Percentiles rank a stretch among this genome's conserved stretches.
phyloP scores from a whole-genome alignment of 2,329 filamentous ascomycete species.

The Chrysoporthe puriensis region DNA sequence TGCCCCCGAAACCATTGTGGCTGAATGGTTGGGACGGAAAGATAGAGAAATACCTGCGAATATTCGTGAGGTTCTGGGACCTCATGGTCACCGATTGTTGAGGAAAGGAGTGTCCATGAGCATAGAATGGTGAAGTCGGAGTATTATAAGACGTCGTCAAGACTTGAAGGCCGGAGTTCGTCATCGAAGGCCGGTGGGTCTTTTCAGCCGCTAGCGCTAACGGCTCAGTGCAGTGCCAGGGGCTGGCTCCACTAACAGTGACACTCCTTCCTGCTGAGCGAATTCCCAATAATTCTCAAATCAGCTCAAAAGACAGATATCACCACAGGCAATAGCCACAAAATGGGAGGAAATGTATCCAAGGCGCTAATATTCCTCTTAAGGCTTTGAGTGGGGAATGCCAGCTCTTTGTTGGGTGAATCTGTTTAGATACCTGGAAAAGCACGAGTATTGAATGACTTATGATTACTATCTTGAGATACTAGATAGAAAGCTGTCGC shows the following conservation, averaged over 20 bases:
- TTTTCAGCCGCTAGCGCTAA: slow-evolving; percentile 14
- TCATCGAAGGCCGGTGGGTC: slow-evolving; percentile 9
- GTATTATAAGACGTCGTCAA: not conserved
- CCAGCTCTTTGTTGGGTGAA: too few species aligned
- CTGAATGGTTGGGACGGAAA: slow-evolving; percentile 3
- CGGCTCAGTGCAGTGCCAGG: slow-evolving; percentile 6
- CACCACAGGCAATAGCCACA: not conserved
- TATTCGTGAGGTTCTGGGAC: slow-evolving; percentile 10
- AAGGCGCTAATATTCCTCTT: too few species aligned
- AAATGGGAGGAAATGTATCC: too few species aligned
- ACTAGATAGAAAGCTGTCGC: too few species aligned
- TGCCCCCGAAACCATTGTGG: slow-evolving; percentile 53
- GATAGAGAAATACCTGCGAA: slow-evolving; percentile 20
- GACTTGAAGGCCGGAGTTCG: slow-evolving; percentile 2
- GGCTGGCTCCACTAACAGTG: slow-evolving; percentile 1
- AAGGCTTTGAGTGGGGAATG: too few species aligned
- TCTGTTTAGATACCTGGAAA: too few species aligned
- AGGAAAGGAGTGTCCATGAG: not conserved
- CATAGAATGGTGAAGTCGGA: not conserved
- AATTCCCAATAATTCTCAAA: not conserved
- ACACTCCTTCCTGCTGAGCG: not conserved
- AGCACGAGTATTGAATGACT: too few species aligned
- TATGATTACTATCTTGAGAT: too few species aligned
- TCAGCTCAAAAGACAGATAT: not conserved
- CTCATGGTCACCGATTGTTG: slow-evolving; percentile 24